Percentiles rank a stretch among this genome's conserved stretches.
These are phyloP conservation scores for Entomophthora muscae DNA, from an alignment of 371 early-diverging fungal genomes.

Conservation along the genomic window DNA sequence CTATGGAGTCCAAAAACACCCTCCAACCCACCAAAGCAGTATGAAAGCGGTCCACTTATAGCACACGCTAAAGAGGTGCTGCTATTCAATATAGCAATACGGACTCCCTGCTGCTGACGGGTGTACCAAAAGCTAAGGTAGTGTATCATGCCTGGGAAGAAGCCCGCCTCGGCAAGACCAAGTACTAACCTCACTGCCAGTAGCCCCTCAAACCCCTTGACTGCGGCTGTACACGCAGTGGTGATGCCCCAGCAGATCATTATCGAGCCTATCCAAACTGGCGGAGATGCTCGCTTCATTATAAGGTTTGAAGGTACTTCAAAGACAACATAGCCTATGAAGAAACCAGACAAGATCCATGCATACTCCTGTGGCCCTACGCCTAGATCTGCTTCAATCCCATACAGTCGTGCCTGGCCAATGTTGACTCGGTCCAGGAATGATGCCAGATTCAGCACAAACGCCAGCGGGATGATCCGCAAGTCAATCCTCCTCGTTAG, in stretches of 20 bases:
- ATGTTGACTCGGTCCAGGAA: conserved; percentile 40
- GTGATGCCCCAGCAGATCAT: conserved; percentile 39
- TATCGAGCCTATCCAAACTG: conserved; percentile 47
- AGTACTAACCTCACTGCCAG: conserved; percentile 42
- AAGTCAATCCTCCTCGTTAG: no score
- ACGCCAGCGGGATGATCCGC: no score
- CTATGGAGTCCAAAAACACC: conserved; percentile 20
- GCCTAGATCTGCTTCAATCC: conserved; percentile 17
- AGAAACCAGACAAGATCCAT: background rate
- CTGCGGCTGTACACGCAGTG: conserved; percentile 20
- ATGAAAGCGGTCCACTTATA: conserved; percentile 41
- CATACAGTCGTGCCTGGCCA: conserved; percentile 27
- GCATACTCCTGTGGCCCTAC: conserved; percentile 5
- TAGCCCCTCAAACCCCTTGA: conserved; percentile 20
- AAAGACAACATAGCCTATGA: conserved; percentile 29
- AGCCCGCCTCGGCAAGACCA: conserved; percentile 46
- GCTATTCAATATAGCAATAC: conserved; percentile 45
- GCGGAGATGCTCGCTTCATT: conserved; percentile 39
- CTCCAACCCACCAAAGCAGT: conserved; percentile 29
- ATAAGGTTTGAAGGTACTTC: conserved; percentile 44
- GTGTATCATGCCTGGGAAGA: conserved; percentile 54
- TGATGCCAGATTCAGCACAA: conserved; percentile 29
- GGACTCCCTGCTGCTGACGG: conserved; percentile 43
- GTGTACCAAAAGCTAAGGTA: conserved; percentile 61
- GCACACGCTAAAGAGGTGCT: conserved; percentile 46